Evolutionary conservation across 805 yeast species (phyloP).

Genomic region (Wickerhamomyces hampshirensis): DNA sequence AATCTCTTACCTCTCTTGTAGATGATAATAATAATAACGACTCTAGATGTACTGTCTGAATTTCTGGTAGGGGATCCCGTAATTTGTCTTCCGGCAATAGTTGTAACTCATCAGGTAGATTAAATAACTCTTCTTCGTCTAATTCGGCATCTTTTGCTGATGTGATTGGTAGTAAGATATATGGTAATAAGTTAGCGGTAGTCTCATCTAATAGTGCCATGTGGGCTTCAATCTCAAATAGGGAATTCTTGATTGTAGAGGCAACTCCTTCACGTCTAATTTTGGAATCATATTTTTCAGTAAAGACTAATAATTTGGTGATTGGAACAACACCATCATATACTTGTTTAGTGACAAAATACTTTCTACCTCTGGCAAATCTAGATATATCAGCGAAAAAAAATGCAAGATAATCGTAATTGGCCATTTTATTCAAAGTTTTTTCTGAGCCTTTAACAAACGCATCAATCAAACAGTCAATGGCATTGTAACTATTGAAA

Average conservation of each 20-base stretch:
- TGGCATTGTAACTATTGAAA: slow-evolving; percentile 53
- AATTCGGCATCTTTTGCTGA: slow-evolving; percentile 65
- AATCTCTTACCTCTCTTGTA: slow-evolving; percentile 67
- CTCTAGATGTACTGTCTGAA: slow-evolving; percentile 72
- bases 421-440: slow-evolving; percentile 63
- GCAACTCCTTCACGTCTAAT: slow-evolving; percentile 90
- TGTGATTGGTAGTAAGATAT: slow-evolving; percentile 75
- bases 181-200: slow-evolving; percentile 70
- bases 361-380: slow-evolving; percentile 65
- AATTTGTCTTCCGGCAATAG: slow-evolving; percentile 67
- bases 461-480: slow-evolving; percentile 84
- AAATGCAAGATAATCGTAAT: slow-evolving; percentile 77
- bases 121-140: slow-evolving; percentile 80
- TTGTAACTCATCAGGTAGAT: slow-evolving; percentile 85
- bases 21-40: slow-evolving; percentile 75
- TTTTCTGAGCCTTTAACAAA: slow-evolving; percentile 82
- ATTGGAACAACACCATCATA: slow-evolving; percentile 78
- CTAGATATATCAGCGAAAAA: slow-evolving; percentile 90
- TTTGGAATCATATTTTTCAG: slow-evolving; percentile 72
- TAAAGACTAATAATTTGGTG: slow-evolving; percentile 75
- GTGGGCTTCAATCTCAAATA: slow-evolving; percentile 77
- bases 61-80: slow-evolving; percentile 66
- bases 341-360: slow-evolving; percentile 65
- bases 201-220: slow-evolving; percentile 52
- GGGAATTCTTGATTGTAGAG: slow-evolving; percentile 82